phyloP scores from a whole-genome alignment of 371 early-diverging fungal genomes.

The Mucor lusitanicus region DNA sequence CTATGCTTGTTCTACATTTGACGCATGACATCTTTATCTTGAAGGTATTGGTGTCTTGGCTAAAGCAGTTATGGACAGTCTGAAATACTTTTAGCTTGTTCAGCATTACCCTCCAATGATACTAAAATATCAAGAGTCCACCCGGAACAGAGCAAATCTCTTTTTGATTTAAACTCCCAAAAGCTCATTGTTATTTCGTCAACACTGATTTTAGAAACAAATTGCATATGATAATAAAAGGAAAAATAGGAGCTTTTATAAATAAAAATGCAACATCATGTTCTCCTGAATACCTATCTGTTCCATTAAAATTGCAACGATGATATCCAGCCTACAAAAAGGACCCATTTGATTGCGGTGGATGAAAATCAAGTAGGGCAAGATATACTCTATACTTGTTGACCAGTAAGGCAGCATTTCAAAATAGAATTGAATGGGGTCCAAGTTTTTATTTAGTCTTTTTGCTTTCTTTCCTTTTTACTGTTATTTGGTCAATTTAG shows the following conservation, averaged over 20 bases:
- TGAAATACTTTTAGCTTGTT: too few relatives aligned
- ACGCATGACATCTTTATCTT: not conserved
- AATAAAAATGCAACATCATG: not conserved
- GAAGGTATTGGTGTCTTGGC: too few relatives aligned
- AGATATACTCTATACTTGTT: not conserved
- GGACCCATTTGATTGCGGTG: not conserved
- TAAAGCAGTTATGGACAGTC: too few relatives aligned
- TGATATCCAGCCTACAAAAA: not conserved
- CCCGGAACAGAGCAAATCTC: not conserved
- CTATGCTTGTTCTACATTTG: not conserved
- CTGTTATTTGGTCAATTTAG: not conserved
- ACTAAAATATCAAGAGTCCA: too few relatives aligned
- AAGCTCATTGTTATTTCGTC: not conserved
- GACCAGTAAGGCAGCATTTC: not conserved
- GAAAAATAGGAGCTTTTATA: not conserved
- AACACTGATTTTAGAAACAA: not conserved
- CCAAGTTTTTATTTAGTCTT: not conserved
- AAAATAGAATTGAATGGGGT: not conserved
- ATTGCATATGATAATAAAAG: not conserved
- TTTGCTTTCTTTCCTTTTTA: not conserved
- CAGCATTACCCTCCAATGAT: too few relatives aligned
- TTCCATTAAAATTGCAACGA: not conserved
- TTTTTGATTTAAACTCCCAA: not conserved
- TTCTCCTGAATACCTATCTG: not conserved
- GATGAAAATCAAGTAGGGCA: not conserved